Evolutionary conservation across 2,329 filamentous ascomycete species (phyloP), one percentile per base, ranked within the genome.

Genomic region (Daldinia sp.): DNA sequence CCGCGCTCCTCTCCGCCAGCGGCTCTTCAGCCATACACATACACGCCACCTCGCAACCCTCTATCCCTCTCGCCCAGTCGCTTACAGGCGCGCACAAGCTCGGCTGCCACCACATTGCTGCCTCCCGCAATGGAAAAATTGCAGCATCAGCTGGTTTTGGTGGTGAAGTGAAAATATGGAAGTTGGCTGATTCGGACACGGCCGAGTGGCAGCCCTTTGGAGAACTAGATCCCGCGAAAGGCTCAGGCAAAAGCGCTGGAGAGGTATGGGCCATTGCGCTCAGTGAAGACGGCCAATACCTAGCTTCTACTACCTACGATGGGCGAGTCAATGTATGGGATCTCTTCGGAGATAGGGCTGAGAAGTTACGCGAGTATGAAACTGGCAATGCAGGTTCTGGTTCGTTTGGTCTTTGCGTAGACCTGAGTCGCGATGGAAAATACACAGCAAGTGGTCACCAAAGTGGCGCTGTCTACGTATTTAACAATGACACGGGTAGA

Each of bases 381-480:
- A 97, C 94, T 8, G 83, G 82, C 23, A 83, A 79, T 58, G 76
- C 78, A n/a, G 81, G 80, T 1, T 93, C 94, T 70, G 93, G 93
- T 11, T 94, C 90, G 77, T 98, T 97, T 79, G 94, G 93, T 34
- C 87, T 95, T 79, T 91, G 90, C 72, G 88, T 99, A 64, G 94
- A 95, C 75, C 78, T 98, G 75, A 89, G 86, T 70, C 78, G 81
- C 17, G 91, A 99, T 76, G 94, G 94, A 54, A 89, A 87, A 66
- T 90, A 93, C 76, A 96, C 94, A 27, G 94, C 94, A 3, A 96
- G 91, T 53, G 95, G 95, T 0, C 94, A 99, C 78, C 91, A 97
- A 76, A 97, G 91, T 72, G 95, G 95, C 13, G 89, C 88, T 10
- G 86, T 98, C 66, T 97, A 97, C 79, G 88, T 99, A 64, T 99